phyloP scores from a whole-genome alignment of 164 flowering plant species.

The Vitis rotundifolia region DNA sequence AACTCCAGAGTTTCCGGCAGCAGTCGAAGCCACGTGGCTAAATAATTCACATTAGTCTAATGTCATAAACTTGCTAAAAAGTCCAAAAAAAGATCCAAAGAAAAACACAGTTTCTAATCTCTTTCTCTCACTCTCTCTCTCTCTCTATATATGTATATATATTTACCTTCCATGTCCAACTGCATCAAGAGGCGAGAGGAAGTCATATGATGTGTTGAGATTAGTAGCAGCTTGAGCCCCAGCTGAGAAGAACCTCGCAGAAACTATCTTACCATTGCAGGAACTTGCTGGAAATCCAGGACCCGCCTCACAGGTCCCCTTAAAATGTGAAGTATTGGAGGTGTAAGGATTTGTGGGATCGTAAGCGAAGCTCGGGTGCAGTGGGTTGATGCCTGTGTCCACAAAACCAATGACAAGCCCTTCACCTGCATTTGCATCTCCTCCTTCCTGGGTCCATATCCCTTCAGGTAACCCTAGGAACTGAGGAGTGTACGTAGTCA shows the following conservation, averaged over 20 bases:
- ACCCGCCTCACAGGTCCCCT: conserved; percentile 74
- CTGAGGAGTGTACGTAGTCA: conserved; percentile 89
- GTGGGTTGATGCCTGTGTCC: conserved; percentile 83
- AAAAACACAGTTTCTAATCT: too few relatives aligned
- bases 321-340: conserved; percentile 40
- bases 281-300: conserved; percentile 61
- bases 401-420: conserved; percentile 85
- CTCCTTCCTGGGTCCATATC: conserved; percentile 67
- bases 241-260: conserved; percentile 82
- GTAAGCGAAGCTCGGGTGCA: conserved; percentile 80
- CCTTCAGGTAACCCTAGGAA: conserved; percentile 58
- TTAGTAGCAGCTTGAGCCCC: conserved; percentile 65
- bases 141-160: too few relatives aligned
- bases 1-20: conserved; percentile 82
- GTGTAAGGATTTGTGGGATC: conserved; percentile 40
- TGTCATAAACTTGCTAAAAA: background rate
- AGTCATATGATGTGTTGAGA: conserved; percentile 63
- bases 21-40: conserved; percentile 91
- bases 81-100: too few relatives aligned
- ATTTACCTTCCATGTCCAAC: conserved; percentile 92
- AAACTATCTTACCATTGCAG: conserved; percentile 88
- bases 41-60: background rate
- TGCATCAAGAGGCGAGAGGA: conserved; percentile 89
- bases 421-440: conserved; percentile 70
- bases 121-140: background rate